These are phyloP conservation scores for Neofusicoccum parvum DNA, from an alignment of 2,329 filamentous ascomycete genomes.

Conservation along the genomic window DNA sequence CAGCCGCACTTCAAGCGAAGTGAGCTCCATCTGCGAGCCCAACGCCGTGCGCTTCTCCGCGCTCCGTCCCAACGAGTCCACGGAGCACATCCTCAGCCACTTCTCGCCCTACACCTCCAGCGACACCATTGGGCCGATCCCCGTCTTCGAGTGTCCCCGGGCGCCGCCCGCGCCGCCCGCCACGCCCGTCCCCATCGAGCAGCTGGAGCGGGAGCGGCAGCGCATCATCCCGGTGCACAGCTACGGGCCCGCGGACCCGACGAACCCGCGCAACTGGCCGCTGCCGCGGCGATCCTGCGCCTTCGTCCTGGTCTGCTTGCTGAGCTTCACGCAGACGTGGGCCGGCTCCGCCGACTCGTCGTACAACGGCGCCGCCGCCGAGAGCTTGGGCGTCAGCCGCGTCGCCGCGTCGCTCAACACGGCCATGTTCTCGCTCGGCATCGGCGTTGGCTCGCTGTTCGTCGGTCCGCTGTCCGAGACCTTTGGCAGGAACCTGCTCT, in stretches of 20 bases:
- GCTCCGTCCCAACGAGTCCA: neutral
- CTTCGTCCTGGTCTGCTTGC: constrained; percentile 1
- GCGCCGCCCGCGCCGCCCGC: neutral
- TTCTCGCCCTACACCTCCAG: neutral
- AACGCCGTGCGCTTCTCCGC: neutral
- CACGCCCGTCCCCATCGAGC: too few relatives aligned
- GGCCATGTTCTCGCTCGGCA: constrained; percentile 10
- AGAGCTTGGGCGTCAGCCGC: neutral
- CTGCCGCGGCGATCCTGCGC: neutral
- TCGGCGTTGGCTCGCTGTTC: constrained; percentile 16
- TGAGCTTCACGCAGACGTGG: constrained; percentile 18
- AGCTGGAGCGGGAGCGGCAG: neutral
- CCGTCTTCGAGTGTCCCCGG: neutral
- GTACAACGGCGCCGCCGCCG: neutral
- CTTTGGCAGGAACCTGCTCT: constrained; percentile 8
- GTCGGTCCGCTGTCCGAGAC: constrained; percentile 17
- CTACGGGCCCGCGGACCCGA: constrained; percentile 1
- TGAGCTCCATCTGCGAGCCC: neutral
- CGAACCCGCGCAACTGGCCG: constrained; percentile 17
- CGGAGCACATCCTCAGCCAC: constrained; percentile 11
- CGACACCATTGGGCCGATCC: neutral
- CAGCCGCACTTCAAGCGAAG: neutral
- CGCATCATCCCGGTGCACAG: constrained; percentile 13
- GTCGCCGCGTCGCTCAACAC: constrained; percentile 11
- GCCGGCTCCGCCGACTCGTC: constrained; percentile 13